A percentile compares a stretch with the other conserved stretches of the same genome.
Conservation (phyloP, 768 basidiomycete species). For the Trametes cingulata region DNA sequence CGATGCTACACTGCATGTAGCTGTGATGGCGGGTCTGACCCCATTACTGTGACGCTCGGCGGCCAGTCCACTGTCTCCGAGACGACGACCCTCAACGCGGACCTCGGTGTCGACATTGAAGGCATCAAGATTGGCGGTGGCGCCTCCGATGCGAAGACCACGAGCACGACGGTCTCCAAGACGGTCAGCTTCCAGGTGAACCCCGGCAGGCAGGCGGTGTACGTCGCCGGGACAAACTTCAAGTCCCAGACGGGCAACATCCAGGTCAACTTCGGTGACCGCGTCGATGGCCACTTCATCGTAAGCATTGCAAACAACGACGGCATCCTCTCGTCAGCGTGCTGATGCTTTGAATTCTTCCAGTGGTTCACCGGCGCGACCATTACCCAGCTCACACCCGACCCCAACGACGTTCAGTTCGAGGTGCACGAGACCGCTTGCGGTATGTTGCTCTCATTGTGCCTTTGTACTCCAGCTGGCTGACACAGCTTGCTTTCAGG, state of each 20-base stretch:
- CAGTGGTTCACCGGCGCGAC: conserved; percentile 8
- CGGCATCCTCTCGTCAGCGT: not conserved
- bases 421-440: conserved; percentile 10
- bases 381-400: conserved; percentile 2
- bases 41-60: conserved; percentile 5
- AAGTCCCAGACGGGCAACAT: conserved; percentile 8
- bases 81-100: conserved; percentile 1
- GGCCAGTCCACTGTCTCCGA: not conserved
- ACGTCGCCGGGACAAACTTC: not conserved
- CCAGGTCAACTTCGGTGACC: conserved; percentile 12
- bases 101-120: conserved; percentile 4
- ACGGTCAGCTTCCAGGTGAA: conserved; percentile 5
- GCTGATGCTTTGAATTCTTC: not conserved
- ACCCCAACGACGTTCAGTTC: conserved; percentile 5
- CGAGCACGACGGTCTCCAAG: not conserved
- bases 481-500: not conserved
- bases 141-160: not conserved
- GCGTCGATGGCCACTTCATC: conserved; percentile 10
- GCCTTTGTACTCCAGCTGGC: not conserved
- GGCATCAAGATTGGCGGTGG: conserved; percentile 14
- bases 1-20: not conserved
- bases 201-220: conserved; percentile 12
- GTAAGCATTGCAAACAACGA: not conserved
- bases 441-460: not conserved
- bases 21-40: conserved; percentile 3